These are phyloP conservation scores for Trifolium dubium DNA, from an alignment of 306 rosid genomes.

Conservation along the genomic window DNA sequence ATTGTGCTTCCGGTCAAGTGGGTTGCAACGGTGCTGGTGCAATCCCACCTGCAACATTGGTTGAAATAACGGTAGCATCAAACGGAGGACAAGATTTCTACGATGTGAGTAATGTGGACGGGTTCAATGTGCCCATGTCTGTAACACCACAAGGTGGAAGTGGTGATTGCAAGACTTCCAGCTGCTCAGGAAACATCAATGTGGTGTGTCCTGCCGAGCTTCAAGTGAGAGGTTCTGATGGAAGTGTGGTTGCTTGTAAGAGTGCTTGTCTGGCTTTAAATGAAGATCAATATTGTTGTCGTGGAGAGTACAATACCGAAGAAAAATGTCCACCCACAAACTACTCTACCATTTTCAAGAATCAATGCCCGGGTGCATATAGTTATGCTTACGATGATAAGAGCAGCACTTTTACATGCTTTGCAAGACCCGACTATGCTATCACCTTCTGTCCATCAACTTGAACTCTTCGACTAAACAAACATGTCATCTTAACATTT, in stretches of 20 bases:
- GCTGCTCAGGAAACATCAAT: constrained; percentile 48
- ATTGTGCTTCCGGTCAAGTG: no score
- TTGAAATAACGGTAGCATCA: no score
- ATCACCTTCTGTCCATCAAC: constrained; percentile 53
- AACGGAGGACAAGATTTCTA: no score
- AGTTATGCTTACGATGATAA: constrained; percentile 67
- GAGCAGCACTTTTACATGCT: constrained; percentile 57
- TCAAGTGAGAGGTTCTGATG: constrained; percentile 43
- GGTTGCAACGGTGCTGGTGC: no score
- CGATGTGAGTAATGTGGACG: no score
- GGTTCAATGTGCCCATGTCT: not conserved
- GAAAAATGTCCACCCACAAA: constrained; percentile 51
- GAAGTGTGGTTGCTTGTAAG: constrained; percentile 59
- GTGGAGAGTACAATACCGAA: constrained; percentile 10
- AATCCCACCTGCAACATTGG: no score
- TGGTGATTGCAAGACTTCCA: constrained; percentile 36
- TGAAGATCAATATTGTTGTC: constrained; percentile 58
- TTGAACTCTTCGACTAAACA: no score
- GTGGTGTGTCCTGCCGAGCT: constrained; percentile 42
- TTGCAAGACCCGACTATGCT: constrained; percentile 47
- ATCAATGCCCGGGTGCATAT: constrained; percentile 70
- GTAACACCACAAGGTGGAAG: constrained; percentile 52
- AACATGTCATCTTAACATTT: no score
- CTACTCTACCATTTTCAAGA: constrained; percentile 54
- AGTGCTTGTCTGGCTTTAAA: constrained; percentile 66